phyloP scores from a whole-genome alignment of 2,329 filamentous ascomycete species.

The Colletotrichum ledebouriae region DNA sequence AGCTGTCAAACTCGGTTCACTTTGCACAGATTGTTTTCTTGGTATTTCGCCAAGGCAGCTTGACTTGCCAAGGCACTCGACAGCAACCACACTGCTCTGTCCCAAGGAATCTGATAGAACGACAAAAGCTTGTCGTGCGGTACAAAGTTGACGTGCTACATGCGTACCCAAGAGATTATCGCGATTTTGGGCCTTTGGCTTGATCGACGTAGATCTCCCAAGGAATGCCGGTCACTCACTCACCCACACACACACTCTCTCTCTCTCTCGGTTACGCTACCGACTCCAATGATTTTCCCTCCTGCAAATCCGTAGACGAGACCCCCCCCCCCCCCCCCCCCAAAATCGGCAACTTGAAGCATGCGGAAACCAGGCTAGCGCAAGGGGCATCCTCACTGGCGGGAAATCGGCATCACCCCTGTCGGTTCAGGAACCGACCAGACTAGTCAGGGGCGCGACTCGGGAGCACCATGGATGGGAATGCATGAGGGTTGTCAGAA shows the following conservation, averaged over 20 bases:
- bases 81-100: neutral
- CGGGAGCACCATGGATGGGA: neutral
- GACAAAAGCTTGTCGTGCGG: neutral
- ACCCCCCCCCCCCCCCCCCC: neutral
- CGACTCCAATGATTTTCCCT: constrained; percentile 12
- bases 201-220: constrained; percentile 24
- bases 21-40: constrained; percentile 5
- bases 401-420: neutral
- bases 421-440: neutral
- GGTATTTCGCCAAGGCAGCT: no score
- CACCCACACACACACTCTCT: no score
- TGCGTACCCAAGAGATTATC: constrained; percentile 4
- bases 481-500: constrained; percentile 15
- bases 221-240: no score
- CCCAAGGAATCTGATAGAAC: neutral
- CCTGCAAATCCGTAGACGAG: constrained; percentile 21
- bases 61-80: constrained; percentile 15
- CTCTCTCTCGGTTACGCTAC: constrained; percentile 1
- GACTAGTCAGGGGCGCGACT: neutral
- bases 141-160: neutral
- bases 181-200: neutral
- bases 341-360: constrained; percentile 16
- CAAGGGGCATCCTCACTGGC: constrained; percentile 4
- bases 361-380: constrained; percentile 6
- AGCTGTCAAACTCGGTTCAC: constrained; percentile 21